phyloP scores from a whole-genome alignment of 1,139 yeast genomes.

The Suhomyces chickasaworum region DNA sequence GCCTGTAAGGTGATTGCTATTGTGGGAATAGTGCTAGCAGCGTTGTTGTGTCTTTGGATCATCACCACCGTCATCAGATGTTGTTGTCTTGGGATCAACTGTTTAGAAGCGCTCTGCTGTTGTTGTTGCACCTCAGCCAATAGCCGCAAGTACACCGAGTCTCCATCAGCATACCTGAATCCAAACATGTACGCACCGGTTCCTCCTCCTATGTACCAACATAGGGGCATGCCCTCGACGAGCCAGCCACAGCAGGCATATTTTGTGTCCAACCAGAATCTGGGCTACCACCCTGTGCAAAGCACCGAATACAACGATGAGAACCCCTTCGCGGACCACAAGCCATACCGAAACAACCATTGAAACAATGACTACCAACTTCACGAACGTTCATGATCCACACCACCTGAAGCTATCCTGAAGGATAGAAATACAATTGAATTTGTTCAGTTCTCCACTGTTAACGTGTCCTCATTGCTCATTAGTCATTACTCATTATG shows the following conservation, averaged over 20 bases:
- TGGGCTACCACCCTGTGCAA: slow-evolving; percentile 20
- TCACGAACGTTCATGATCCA: background rate
- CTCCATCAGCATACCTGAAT: slow-evolving; percentile 30
- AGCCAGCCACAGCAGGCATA: slow-evolving; percentile 21
- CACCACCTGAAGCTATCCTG: background rate
- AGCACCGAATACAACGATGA: slow-evolving; percentile 15
- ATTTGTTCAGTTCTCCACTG: background rate
- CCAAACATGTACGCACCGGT: slow-evolving; percentile 43
- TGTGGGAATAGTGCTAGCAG: slow-evolving; percentile 67
- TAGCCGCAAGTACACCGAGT: slow-evolving; percentile 20
- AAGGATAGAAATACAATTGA: no score
- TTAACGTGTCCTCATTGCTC: no score
- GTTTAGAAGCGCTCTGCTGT: slow-evolving; percentile 49
- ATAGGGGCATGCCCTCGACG: slow-evolving; percentile 11
- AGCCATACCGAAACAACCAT: slow-evolving; percentile 1
- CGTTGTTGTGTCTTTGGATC: slow-evolving; percentile 46
- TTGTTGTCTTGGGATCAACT: slow-evolving; percentile 46
- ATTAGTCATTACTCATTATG: no score
- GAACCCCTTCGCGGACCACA: slow-evolving; percentile 17
- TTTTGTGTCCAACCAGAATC: slow-evolving; percentile 17
- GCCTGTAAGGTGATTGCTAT: slow-evolving; percentile 78
- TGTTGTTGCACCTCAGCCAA: slow-evolving; percentile 44
- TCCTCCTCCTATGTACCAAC: slow-evolving; percentile 23
- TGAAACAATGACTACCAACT: background rate
- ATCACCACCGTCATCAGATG: slow-evolving; percentile 46